Evolutionary conservation across 352 stramenopile species (phyloP).

Genomic region (Thalassiosira delicatula): DNA sequence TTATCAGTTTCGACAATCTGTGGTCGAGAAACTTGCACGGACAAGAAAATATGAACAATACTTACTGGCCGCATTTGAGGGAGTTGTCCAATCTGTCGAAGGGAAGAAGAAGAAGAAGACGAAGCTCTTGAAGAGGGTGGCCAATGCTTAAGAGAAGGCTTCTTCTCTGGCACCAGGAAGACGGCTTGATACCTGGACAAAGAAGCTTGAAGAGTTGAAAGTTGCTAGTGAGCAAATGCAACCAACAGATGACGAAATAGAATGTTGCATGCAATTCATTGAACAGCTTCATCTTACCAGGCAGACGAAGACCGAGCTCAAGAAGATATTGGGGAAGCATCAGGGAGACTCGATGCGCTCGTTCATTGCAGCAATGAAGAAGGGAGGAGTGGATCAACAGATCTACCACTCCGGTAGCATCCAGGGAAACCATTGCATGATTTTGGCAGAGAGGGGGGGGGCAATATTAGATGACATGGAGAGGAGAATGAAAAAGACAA

Average conservation of each 20-base stretch:
- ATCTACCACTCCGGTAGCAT: conserved; percentile 9
- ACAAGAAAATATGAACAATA: not conserved
- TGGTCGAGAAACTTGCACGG: not conserved
- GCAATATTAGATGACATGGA: not conserved
- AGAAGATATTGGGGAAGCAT: not conserved
- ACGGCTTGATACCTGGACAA: not conserved
- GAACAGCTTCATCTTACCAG: conserved; percentile 1
- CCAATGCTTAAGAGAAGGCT: not conserved
- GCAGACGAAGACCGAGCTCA: not conserved
- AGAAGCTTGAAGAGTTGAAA: not conserved
- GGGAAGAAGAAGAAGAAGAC: not conserved
- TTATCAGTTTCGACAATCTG: not conserved
- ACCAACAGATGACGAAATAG: not conserved
- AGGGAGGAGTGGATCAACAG: not conserved
- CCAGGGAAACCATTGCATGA: conserved; percentile 1
- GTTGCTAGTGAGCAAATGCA: not conserved
- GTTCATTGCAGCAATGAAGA: not conserved
- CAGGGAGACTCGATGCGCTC: not conserved
- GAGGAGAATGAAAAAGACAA: not conserved
- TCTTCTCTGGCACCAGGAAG: not conserved
- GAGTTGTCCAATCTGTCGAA: not conserved
- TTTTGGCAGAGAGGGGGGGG: not conserved
- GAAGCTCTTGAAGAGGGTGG: not conserved
- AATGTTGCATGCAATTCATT: conserved; percentile 5
- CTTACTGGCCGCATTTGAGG: not conserved